Evolutionary conservation across 768 basidiomycete genomes (phyloP).

Genomic region (Boletus vermiculosoides): DNA sequence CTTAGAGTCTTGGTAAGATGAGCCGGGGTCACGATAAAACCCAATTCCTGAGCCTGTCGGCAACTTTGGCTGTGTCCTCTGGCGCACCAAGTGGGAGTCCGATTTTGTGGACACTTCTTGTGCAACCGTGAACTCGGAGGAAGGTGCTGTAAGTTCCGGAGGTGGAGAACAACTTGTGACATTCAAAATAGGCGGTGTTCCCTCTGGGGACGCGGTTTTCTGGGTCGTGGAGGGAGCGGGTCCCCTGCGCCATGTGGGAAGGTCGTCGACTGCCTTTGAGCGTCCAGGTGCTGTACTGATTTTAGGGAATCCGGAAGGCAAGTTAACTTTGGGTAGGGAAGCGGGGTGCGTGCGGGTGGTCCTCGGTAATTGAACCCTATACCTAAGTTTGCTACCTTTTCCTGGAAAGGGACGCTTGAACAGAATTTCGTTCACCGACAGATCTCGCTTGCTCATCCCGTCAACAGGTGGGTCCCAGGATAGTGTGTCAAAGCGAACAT

Average conservation of each 20-base stretch:
- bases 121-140: slow-evolving; percentile 32
- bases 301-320: slow-evolving; percentile 33
- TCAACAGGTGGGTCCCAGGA: slow-evolving; percentile 72
- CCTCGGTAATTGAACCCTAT: slow-evolving; percentile 38
- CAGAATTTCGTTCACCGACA: slow-evolving; percentile 63
- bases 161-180: slow-evolving; percentile 69
- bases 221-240: slow-evolving; percentile 16
- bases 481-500: slow-evolving; percentile 59
- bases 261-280: slow-evolving; percentile 36
- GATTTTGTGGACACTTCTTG: slow-evolving; percentile 32
- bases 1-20: slow-evolving; percentile 48
- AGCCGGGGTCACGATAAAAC: slow-evolving; percentile 65
- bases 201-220: slow-evolving; percentile 10
- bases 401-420: slow-evolving; percentile 45
- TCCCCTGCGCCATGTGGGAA: slow-evolving; percentile 41
- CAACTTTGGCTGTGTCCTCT: slow-evolving; percentile 65
- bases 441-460: slow-evolving; percentile 58
- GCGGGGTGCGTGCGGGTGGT: slow-evolving; percentile 1
- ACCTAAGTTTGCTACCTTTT: slow-evolving; percentile 35
- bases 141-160: slow-evolving; percentile 40
- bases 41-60: slow-evolving; percentile 70
- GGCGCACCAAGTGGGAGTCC: slow-evolving; percentile 35
- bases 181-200: slow-evolving; percentile 35
- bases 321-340: slow-evolving; percentile 38
- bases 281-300: slow-evolving; percentile 18